Evolutionary conservation across 2,329 filamentous ascomycete genomes (phyloP).

Genomic region (Aspergillus tubingensis): DNA sequence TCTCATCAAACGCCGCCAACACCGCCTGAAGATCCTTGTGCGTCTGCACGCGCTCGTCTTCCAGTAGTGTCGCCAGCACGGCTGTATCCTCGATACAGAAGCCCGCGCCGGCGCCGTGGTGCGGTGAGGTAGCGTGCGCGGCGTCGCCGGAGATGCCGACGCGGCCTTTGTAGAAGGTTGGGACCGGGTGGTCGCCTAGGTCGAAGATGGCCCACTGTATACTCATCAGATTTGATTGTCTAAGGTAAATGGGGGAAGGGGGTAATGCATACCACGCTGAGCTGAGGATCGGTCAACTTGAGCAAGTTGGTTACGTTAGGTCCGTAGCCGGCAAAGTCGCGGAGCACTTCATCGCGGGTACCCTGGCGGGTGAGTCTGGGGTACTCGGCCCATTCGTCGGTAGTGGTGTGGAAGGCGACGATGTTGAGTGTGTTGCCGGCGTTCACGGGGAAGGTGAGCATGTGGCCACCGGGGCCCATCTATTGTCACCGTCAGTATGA

Average conservation of each 20-base stretch:
- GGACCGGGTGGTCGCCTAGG: conserved; percentile 39
- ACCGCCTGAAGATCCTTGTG: conserved; percentile 29
- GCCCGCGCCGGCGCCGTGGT: conserved; percentile 44
- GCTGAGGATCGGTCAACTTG: conserved; percentile 30
- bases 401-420: conserved; percentile 42
- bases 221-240: neutral
- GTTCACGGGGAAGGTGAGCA: conserved; percentile 54
- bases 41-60: conserved; percentile 23
- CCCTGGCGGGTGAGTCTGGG: conserved; percentile 23
- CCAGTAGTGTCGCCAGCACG: conserved; percentile 30
- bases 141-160: conserved; percentile 43
- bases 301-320: conserved; percentile 27
- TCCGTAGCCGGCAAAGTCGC: conserved; percentile 25
- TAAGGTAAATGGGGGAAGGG: neutral
- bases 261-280: conserved; percentile 25
- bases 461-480: conserved; percentile 47
- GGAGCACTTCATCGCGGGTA: conserved; percentile 24
- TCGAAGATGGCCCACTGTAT: conserved; percentile 47
- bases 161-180: conserved; percentile 37
- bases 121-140: conserved; percentile 46
- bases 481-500: neutral
- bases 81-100: conserved; percentile 37
- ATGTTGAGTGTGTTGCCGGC: conserved; percentile 52
- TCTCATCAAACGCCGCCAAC: conserved; percentile 30
- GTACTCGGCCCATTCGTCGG: conserved; percentile 27